A percentile compares a stretch with the other conserved stretches of the same genome.
Evolutionary conservation across 495 filamentous ascomycete species (phyloP).

Genomic region (Chaetomium tenue): DNA sequence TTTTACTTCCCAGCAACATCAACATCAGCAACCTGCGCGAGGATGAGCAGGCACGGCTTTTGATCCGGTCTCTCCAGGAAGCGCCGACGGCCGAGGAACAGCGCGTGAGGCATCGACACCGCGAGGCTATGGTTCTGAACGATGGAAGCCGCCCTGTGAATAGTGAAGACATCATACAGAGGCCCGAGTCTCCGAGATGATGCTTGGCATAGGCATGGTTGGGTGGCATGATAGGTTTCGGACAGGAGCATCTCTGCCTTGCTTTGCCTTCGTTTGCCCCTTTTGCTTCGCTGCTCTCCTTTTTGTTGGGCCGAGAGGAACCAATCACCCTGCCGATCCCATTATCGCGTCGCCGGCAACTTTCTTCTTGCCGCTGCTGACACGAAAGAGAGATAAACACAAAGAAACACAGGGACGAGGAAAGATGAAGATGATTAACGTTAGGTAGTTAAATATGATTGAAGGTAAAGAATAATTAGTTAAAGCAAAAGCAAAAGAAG

Average conservation of each 20-base stretch:
- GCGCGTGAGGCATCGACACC: constrained; percentile 52
- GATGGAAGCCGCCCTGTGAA: constrained; percentile 58
- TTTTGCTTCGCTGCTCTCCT: background rate
- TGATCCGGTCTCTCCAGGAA: constrained; percentile 41
- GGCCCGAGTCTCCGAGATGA: constrained; percentile 32
- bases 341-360: constrained; percentile 11
- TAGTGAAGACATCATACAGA: constrained; percentile 57
- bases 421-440: too few relatives aligned
- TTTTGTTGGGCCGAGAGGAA: constrained; percentile 12
- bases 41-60: constrained; percentile 28
- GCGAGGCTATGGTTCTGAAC: constrained; percentile 65
- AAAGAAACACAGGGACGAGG: too few relatives aligned
- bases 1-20: constrained; percentile 38
- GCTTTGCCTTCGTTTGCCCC: background rate
- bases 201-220: background rate
- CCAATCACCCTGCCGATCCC: constrained; percentile 19
- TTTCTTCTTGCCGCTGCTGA: constrained; percentile 12
- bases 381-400: background rate
- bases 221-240: background rate
- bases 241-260: too few relatives aligned
- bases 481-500: too few relatives aligned
- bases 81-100: constrained; percentile 32
- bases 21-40: constrained; percentile 36
- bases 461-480: too few relatives aligned
- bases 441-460: too few relatives aligned